Conservation (phyloP, 345 rosid species). For the Aquilaria yunnanensis region DNA sequence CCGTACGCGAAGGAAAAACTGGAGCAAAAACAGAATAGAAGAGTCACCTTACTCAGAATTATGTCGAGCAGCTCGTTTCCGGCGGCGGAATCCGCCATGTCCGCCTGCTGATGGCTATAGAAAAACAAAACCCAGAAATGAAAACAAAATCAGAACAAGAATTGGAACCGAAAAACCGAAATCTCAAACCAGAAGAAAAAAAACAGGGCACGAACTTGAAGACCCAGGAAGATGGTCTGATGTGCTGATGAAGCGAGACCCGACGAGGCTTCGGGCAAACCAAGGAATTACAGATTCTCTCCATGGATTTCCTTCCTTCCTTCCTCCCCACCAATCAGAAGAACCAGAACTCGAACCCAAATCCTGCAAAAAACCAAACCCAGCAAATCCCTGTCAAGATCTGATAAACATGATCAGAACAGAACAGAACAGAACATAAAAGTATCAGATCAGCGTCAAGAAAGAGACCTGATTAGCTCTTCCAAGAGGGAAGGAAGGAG, state of each 20-base stretch:
- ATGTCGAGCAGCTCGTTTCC: conserved; percentile 64
- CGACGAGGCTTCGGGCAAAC: conserved; percentile 64
- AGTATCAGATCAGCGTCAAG: conserved; percentile 1
- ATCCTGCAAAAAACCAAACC: neutral
- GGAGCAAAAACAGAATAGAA: neutral
- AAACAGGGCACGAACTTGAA: conserved; percentile 16
- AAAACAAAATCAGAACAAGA: neutral
- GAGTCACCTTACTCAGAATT: conserved; percentile 44
- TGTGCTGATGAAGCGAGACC: conserved; percentile 18
- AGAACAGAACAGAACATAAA: neutral
- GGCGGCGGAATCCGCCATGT: conserved; percentile 42
- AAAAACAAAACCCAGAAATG: neutral
- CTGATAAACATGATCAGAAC: neutral
- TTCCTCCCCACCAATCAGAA: neutral
- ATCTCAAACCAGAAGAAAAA: neutral
- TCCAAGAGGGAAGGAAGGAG: too few relatives aligned
- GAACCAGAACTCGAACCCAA: neutral
- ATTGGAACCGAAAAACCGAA: neutral
- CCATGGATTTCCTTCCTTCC: conserved; percentile 21
- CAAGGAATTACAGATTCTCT: conserved; percentile 31
- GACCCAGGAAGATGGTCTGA: conserved; percentile 22
- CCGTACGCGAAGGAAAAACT: too few relatives aligned
- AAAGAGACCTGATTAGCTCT: neutral
- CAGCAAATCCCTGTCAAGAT: neutral
- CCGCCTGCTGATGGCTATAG: conserved; percentile 25